phyloP scores from a whole-genome alignment of 2,329 filamentous ascomycete species.

The Mariannaea sp. region DNA sequence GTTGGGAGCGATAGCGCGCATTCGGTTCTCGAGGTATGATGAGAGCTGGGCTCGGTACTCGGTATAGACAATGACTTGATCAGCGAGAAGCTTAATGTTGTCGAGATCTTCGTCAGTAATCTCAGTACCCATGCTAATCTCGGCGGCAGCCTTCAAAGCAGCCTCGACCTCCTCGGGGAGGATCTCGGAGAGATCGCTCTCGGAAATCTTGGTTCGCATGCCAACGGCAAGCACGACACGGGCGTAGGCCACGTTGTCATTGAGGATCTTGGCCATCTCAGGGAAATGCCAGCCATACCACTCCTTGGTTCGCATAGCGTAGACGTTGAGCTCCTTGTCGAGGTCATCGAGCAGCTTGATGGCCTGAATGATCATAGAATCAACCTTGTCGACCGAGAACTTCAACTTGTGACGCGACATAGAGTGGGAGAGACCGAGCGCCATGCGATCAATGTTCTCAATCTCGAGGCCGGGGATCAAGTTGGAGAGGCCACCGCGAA shows the following conservation, averaged over 20 bases:
- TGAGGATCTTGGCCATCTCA: slow-evolving; percentile 94
- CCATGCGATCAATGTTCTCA: slow-evolving; percentile 90
- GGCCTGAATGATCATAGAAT: slow-evolving; percentile 99
- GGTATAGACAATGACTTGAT: slow-evolving; percentile 90
- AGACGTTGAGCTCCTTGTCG: slow-evolving; percentile 98
- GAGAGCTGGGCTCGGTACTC: slow-evolving; percentile 89
- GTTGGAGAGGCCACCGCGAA: slow-evolving; percentile 87
- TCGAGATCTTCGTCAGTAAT: slow-evolving; percentile 91
- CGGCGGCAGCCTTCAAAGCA: slow-evolving; percentile 89
- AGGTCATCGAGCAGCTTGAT: slow-evolving; percentile 93
- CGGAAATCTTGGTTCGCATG: slow-evolving; percentile 79
- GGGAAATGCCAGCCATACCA: slow-evolving; percentile 99
- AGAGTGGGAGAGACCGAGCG: slow-evolving; percentile 93
- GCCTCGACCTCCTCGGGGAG: slow-evolving; percentile 94
- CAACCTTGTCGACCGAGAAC: slow-evolving; percentile 98
- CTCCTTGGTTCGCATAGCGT: slow-evolving; percentile 98
- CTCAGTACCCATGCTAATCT: slow-evolving; percentile 98
- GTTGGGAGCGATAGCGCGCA: slow-evolving; percentile 97
- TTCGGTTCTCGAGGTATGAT: slow-evolving; percentile 87
- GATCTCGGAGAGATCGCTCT: slow-evolving; percentile 82
- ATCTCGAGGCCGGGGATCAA: slow-evolving; percentile 87
- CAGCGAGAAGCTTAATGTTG: slow-evolving; percentile 88
- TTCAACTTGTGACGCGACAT: slow-evolving; percentile 97
- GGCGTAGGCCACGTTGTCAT: slow-evolving; percentile 95
- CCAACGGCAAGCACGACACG: slow-evolving; percentile 87